A percentile compares a stretch with the other conserved stretches of the same genome.
Evolutionary conservation across 2,329 filamentous ascomycete species (phyloP).

Genomic region (Aspergillus ochraceoroseus): DNA sequence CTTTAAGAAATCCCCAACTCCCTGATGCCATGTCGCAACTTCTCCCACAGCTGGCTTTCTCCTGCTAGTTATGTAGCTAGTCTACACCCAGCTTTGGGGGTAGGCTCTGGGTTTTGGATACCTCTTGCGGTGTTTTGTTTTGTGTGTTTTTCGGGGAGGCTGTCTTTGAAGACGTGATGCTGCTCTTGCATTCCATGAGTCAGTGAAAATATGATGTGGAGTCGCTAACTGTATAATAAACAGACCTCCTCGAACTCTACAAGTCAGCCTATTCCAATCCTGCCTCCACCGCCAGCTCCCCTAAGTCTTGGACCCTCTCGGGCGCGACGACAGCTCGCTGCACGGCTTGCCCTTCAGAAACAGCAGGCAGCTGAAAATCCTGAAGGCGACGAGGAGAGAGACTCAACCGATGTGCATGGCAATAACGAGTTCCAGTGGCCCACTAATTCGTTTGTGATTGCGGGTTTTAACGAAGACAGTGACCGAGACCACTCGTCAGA

Average conservation of each 20-base stretch:
- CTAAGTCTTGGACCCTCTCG: constrained; percentile 82
- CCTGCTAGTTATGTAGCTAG: constrained; percentile 18
- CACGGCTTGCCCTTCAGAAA: constrained; percentile 70
- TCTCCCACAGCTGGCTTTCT: constrained; percentile 15
- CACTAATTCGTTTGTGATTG: constrained; percentile 38
- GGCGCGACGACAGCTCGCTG: constrained; percentile 84
- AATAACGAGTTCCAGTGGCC: constrained; percentile 31
- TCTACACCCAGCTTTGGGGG: constrained; percentile 12
- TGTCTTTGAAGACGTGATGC: too few relatives aligned
- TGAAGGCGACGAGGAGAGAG: constrained; percentile 27
- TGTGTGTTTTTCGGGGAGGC: too few relatives aligned
- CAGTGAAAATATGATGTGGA: not conserved
- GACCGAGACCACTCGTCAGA: constrained; percentile 26
- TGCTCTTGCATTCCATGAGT: constrained; percentile 14
- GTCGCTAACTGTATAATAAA: constrained; percentile 17
- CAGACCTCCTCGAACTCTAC: constrained; percentile 31
- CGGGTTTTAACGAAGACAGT: constrained; percentile 35
- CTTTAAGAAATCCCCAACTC: constrained; percentile 20
- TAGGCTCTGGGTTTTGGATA: too few relatives aligned
- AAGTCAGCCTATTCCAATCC: constrained; percentile 43
- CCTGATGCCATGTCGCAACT: constrained; percentile 18
- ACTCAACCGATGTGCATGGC: constrained; percentile 8
- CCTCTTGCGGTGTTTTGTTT: too few relatives aligned
- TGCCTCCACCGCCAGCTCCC: constrained; percentile 62
- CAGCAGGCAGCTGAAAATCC: constrained; percentile 53